Percentiles rank a stretch among this genome's conserved stretches.
Evolutionary conservation across 164 flowering plant genomes (phyloP).

Genomic region (Magnolia kwangsiensis): DNA sequence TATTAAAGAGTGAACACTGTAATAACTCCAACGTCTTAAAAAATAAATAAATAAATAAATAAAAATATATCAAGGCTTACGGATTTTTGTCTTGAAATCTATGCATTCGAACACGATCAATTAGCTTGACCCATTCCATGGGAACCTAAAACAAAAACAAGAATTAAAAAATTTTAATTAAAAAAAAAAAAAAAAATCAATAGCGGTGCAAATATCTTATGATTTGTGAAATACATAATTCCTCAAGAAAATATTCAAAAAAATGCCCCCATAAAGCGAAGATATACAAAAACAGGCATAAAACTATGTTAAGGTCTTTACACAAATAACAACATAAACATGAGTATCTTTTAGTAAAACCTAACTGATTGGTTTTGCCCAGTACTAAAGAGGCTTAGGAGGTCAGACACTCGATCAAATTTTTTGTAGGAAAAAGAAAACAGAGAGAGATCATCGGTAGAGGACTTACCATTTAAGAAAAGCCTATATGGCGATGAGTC

Average conservation of each 20-base stretch:
- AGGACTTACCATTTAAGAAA: too few species aligned
- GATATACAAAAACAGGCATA: not conserved
- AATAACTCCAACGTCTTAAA: too few species aligned
- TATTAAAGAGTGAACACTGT: too few species aligned
- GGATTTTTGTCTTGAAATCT: not conserved
- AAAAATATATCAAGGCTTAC: not conserved
- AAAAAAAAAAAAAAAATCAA: not conserved
- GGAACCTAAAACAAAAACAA: conserved; percentile 1
- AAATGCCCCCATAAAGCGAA: not conserved
- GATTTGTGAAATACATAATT: not conserved
- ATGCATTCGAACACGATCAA: conserved; percentile 3
- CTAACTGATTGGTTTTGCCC: too few species aligned
- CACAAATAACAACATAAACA: too few species aligned
- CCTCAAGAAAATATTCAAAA: not conserved
- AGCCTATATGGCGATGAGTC: too few species aligned
- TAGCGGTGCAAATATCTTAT: not conserved
- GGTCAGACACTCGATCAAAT: too few species aligned
- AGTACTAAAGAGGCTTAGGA: too few species aligned
- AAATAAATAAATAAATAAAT: not conserved
- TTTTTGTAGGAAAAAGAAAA: too few species aligned
- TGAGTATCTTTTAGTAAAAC: too few species aligned
- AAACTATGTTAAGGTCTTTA: not conserved
- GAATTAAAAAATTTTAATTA: not conserved
- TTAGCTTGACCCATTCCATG: conserved; percentile 5
- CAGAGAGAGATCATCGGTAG: too few species aligned